Evolutionary conservation across 805 yeast species (phyloP).

Genomic region (Wickerhamia fluorescens): DNA sequence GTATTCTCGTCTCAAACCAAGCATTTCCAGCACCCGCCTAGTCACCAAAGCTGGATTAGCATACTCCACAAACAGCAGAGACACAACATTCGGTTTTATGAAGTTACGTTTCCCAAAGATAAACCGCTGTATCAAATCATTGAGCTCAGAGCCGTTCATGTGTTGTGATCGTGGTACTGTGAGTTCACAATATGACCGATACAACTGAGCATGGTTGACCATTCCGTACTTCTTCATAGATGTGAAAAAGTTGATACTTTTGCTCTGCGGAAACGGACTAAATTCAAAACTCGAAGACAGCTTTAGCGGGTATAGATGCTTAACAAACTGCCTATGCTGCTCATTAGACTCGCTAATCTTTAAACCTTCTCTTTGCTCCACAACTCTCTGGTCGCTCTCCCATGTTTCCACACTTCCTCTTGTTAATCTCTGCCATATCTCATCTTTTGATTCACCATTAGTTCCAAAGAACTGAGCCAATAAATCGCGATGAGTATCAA

Average conservation of each 20-base stretch:
- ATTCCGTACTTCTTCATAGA: slow-evolving; percentile 8
- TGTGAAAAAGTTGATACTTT: slow-evolving; percentile 2
- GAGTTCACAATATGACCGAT: slow-evolving; percentile 17
- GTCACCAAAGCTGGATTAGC: slow-evolving; percentile 3
- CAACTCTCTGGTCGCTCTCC: too few species aligned
- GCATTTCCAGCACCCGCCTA: slow-evolving; percentile 12
- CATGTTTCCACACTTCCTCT: too few species aligned
- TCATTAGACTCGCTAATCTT: too few species aligned
- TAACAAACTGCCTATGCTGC: slow-evolving; percentile 9
- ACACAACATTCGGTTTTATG: slow-evolving; percentile 17
- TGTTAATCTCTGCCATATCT: too few species aligned
- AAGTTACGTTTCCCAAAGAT: slow-evolving; percentile 16
- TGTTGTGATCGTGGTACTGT: slow-evolving; percentile 20
- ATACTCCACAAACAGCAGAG: slow-evolving; percentile 5
- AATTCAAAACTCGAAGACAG: slow-evolving; percentile 1
- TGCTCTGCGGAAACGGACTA: slow-evolving; percentile 1
- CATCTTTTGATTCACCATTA: too few species aligned
- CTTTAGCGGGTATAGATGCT: slow-evolving; percentile 14
- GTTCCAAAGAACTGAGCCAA: too few species aligned
- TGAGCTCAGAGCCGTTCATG: slow-evolving; percentile 19
- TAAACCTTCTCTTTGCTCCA: too few species aligned
- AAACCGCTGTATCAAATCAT: slow-evolving; percentile 19
- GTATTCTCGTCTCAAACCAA: slow-evolving; percentile 14
- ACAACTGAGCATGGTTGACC: slow-evolving; percentile 21
- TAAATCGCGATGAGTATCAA: too few species aligned